Evolutionary conservation across 805 yeast genomes (phyloP), one percentile per base, ranked within the genome.

Genomic region (Metschnikowia proteae): DNA sequence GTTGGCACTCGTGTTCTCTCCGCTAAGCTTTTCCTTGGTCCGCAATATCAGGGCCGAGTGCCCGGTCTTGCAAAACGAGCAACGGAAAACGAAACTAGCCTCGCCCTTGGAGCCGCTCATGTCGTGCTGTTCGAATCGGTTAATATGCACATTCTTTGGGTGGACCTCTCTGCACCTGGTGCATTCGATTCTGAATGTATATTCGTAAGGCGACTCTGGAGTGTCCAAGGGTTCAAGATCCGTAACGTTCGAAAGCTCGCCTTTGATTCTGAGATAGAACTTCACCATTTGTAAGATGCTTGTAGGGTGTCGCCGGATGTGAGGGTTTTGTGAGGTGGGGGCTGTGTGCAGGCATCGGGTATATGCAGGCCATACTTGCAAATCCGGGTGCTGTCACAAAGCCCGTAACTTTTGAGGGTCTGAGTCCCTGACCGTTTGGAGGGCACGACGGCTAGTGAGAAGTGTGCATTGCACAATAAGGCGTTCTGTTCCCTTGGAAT

Each of bases 161-260:
- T 92, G 96, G 6, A 64, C 66, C 52, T 88, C 95, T 53, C 91
- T 80, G 67, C 99, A 92, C 35, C 78, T 75, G 1, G 85, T 83
- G 64, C 99, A 92, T 57, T 78, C 78, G 11, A 90, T 74, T 48
- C 73, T 76, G 68, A 92, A 88, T 1, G 85, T 76, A 66, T 84
- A 92, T 55, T 85, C 89, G 58, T 82, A 89, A 0, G 94, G 92
- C 1, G 67, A 56, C 8, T 69, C 73, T 2, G 75, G 71, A 0
- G 81, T 65, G 60, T 92, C 96, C 3, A 73, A 65, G 3, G 92
- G 86, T 40, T 68, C 67, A 4, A 88, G 62, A 33, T 72, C 75
- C 10, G 79, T 76, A 33, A 86, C 82, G 50, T 80, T 81, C 17
- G 73, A 72, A 36, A 82, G 70, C 34, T 77, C 79, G 6, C 79